Conservation (phyloP, 176 grass and related monocot species). For the Oropetium thomaeum region DNA sequence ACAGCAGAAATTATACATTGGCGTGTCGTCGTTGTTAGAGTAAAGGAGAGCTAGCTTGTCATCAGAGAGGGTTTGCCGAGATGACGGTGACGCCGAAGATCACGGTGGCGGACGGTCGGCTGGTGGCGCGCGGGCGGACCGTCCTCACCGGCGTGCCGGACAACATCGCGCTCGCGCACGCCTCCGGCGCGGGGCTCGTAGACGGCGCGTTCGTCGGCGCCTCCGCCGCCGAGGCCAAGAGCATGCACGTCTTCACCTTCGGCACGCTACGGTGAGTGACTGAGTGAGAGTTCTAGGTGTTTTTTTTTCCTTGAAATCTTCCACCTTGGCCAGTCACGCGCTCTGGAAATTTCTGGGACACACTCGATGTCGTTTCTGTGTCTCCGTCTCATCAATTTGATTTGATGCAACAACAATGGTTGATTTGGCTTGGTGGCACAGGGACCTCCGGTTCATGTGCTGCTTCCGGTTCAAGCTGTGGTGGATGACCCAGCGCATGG, state of each 20-base stretch:
- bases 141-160: constrained; percentile 55
- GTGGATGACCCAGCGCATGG: constrained; percentile 87
- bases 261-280: constrained; percentile 50
- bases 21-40: background rate
- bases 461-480: constrained; percentile 79
- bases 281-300: too few relatives aligned
- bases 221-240: constrained; percentile 40
- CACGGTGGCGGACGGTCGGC: constrained; percentile 41
- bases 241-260: constrained; percentile 63
- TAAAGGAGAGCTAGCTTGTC: background rate
- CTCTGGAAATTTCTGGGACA: too few relatives aligned
- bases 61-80: background rate
- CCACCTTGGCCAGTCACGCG: too few relatives aligned
- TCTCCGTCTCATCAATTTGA: too few relatives aligned
- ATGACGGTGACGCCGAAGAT: constrained; percentile 71
- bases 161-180: constrained; percentile 52
- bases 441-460: constrained; percentile 63
- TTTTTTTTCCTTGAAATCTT: too few relatives aligned
- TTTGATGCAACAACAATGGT: background rate
- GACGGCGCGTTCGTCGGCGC: constrained; percentile 69
- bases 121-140: constrained; percentile 57
- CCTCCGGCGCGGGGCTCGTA: constrained; percentile 36
- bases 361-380: too few relatives aligned
- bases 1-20: too few relatives aligned
- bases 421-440: constrained; percentile 27